These are phyloP conservation scores for Penicillium sp. DNA, from an alignment of 2,329 filamentous ascomycete genomes.

Conservation along the genomic window DNA sequence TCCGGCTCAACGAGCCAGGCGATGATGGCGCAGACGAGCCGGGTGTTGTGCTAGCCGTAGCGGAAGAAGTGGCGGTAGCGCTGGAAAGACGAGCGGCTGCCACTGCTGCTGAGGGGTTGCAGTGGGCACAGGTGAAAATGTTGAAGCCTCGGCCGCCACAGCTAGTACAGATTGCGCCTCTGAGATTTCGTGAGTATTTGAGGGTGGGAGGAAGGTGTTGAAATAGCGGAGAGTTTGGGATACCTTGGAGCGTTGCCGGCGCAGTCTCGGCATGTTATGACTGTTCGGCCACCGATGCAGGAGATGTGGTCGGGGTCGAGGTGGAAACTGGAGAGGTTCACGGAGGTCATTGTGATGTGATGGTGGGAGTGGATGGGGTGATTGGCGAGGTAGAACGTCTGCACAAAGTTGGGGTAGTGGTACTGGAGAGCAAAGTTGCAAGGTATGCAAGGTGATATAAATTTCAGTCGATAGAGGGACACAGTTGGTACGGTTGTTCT, in stretches of 20 bases:
- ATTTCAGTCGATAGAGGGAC: too few relatives aligned
- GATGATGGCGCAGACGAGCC: constrained; percentile 23
- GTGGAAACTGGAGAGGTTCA: constrained; percentile 16
- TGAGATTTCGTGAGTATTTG: constrained; percentile 2
- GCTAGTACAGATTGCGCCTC: constrained; percentile 28
- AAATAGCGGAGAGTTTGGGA: not conserved
- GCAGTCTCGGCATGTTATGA: constrained; percentile 38
- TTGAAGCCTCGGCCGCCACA: constrained; percentile 36
- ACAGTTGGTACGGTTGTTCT: not conserved
- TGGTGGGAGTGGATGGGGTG: not conserved
- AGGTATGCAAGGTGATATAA: not conserved
- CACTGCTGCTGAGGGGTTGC: constrained; percentile 29
- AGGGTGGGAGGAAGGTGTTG: not conserved
- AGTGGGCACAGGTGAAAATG: constrained; percentile 34
- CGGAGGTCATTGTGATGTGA: constrained; percentile 22
- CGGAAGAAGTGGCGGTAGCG: constrained; percentile 1
- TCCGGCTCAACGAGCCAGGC: constrained; percentile 30
- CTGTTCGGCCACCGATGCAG: constrained; percentile 37
- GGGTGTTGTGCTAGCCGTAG: constrained; percentile 21
- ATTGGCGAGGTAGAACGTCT: constrained; percentile 2
- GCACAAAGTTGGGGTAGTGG: constrained; percentile 1
- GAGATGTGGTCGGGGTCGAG: constrained; percentile 36
- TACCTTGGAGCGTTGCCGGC: constrained; percentile 43
- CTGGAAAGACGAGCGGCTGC: constrained; percentile 5
- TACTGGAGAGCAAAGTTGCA: not conserved